Evolutionary conservation across 345 rosid genomes (phyloP), one percentile per base, ranked within the genome.

Genomic region (Camelina laxa): DNA sequence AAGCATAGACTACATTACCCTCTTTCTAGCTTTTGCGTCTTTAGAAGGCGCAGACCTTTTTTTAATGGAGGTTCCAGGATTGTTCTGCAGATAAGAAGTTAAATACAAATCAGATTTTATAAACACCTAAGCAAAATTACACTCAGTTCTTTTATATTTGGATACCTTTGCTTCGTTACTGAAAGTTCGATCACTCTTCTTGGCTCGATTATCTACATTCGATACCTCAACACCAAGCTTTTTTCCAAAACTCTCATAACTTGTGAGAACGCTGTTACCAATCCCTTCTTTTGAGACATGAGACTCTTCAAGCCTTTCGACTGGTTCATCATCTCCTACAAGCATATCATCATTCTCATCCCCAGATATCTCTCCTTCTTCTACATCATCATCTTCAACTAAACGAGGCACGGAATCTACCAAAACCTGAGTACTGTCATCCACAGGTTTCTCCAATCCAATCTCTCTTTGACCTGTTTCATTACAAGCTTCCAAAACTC

Each of bases 351-450:
- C 74, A 22, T 63, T 73, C 48, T 77, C 80, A 50, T 78, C 82
- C 19, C 82, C 88, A 68, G 82, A 83, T 69, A 86, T 73, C 79
- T 86, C 92, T 72, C 88, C 85, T 73, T 85, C 89, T 80, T 86
- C 92, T 22, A 75, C 75, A 56, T 79, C 89, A 14, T 69, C 81
- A 65, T 80, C 80, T 74, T 84, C 82, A 74, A 73, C 74, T 49
- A 78, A 70, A 33, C 36, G 68, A 74, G 61, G 48, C 45, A 65
- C 14, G 5, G 70, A 73, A 45, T 35, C 63, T 30, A 36, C 16
- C 53, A 61, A 15, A 33, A 70, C 80, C 47, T 2, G 73, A 79
- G 19, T 55, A 48, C 66, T 42, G 75, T 15, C 7, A 59, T 15
- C 7, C 55, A 67, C 76, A 49, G 70, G 42, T 57, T 70, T 82